These are phyloP conservation scores for Thraustochytrium sp. DNA, from an alignment of 352 stramenopile genomes.

Conservation along the genomic window DNA sequence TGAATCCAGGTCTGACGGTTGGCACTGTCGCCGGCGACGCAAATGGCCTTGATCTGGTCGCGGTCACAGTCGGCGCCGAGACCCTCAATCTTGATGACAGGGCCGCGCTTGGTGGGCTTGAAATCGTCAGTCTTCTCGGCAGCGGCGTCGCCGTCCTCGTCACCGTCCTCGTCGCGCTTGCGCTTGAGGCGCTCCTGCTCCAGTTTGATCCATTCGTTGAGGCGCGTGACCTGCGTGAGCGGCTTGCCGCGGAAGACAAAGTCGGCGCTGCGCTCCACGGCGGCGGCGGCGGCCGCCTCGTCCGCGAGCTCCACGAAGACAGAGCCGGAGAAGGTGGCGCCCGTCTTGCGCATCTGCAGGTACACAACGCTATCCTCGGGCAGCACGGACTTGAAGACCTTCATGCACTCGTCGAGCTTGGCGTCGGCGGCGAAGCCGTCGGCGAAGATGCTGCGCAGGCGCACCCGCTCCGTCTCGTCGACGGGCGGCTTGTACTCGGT, in stretches of 20 bases:
- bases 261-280: not conserved
- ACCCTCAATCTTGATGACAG: constrained; percentile 72
- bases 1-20: not conserved
- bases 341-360: constrained; percentile 57
- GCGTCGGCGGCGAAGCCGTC: constrained; percentile 66
- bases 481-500: constrained; percentile 62
- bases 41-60: constrained; percentile 66
- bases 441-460: constrained; percentile 66
- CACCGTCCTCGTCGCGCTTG: constrained; percentile 62
- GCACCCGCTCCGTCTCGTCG: constrained; percentile 48
- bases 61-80: constrained; percentile 61
- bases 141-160: constrained; percentile 65
- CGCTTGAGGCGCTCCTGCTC: constrained; percentile 56
- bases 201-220: constrained; percentile 5
- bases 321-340: constrained; percentile 40
- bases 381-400: constrained; percentile 65
- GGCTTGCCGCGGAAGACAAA: not conserved
- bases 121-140: constrained; percentile 68
- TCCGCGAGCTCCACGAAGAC: constrained; percentile 56
- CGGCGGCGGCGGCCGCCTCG: constrained; percentile 64
- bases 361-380: constrained; percentile 60
- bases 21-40: not conserved
- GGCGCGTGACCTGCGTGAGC: not conserved
- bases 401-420: constrained; percentile 64
- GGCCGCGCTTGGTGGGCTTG: constrained; percentile 52